phyloP scores from a whole-genome alignment of 306 rosid species.

The Chamaecrista fasciculata region DNA sequence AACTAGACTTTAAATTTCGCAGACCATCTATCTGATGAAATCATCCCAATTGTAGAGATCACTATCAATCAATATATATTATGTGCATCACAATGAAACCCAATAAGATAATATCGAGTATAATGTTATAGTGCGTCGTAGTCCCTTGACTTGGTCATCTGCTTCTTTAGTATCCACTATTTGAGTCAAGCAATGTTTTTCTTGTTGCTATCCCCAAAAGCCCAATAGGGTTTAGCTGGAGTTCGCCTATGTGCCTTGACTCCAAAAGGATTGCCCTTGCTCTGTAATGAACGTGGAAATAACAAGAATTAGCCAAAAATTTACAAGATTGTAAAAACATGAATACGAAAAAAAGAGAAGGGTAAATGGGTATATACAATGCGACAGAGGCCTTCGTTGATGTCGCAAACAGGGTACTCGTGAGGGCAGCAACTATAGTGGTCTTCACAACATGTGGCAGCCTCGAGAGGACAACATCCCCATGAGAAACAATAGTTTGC shows the following conservation, averaged over 20 bases:
- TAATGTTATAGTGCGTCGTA: constrained; percentile 6
- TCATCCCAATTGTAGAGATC: constrained; percentile 26
- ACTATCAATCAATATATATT: neutral
- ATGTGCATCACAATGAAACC: constrained; percentile 8
- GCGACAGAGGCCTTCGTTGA: constrained; percentile 51
- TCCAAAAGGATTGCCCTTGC: constrained; percentile 61
- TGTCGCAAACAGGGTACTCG: constrained; percentile 63
- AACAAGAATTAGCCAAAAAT: neutral
- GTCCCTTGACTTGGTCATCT: constrained; percentile 19
- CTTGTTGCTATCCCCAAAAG: constrained; percentile 33
- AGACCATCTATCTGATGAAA: constrained; percentile 3
- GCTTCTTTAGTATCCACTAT: constrained; percentile 9
- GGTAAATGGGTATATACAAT: too few species aligned
- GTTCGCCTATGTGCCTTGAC: constrained; percentile 73
- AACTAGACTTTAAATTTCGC: constrained; percentile 18
- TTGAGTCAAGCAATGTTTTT: constrained; percentile 44
- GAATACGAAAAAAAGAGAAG: too few species aligned
- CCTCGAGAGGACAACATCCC: constrained; percentile 82
- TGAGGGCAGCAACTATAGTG: constrained; percentile 70
- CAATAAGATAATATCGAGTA: neutral
- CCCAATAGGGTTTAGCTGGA: constrained; percentile 54
- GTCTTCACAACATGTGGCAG: constrained; percentile 76
- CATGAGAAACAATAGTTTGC: constrained; percentile 50
- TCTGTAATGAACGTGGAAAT: constrained; percentile 35
- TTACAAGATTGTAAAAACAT: neutral